These are phyloP conservation scores for Fusarium dlaminii DNA, from an alignment of 2,329 filamentous ascomycete genomes.

Conservation along the genomic window DNA sequence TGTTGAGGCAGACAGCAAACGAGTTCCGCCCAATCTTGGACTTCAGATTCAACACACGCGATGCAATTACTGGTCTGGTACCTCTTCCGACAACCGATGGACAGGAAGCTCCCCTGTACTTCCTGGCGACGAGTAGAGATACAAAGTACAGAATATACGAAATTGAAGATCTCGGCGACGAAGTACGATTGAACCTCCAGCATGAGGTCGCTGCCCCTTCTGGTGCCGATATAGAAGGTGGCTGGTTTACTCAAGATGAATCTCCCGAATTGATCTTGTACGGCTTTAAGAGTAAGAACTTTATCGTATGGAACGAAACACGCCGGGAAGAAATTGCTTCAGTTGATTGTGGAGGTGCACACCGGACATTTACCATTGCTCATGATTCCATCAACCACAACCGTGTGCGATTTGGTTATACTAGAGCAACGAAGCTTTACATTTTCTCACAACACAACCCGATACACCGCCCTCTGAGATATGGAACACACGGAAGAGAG, in stretches of 20 bases:
- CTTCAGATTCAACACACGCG: slow-evolving; percentile 55
- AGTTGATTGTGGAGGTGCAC: slow-evolving; percentile 85
- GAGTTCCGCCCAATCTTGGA: slow-evolving; percentile 46
- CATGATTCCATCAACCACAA: slow-evolving; percentile 46
- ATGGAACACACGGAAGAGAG: slow-evolving; percentile 86
- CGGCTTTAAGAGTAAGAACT: slow-evolving; percentile 82
- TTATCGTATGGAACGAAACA: slow-evolving; percentile 84
- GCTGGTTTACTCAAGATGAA: slow-evolving; percentile 61
- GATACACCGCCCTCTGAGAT: slow-evolving; percentile 62
- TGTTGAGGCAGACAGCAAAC: slow-evolving; percentile 41
- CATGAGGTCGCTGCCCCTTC: slow-evolving; percentile 77
- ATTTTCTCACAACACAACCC: slow-evolving; percentile 56
- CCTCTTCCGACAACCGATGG: slow-evolving; percentile 50
- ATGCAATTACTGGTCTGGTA: slow-evolving; percentile 76
- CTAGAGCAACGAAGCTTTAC: slow-evolving; percentile 68
- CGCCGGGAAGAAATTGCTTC: slow-evolving; percentile 73
- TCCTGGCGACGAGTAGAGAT: slow-evolving; percentile 81
- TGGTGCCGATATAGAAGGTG: slow-evolving; percentile 79
- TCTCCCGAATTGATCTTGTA: slow-evolving; percentile 72
- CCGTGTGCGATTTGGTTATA: slow-evolving; percentile 73
- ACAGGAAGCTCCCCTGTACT: slow-evolving; percentile 48
- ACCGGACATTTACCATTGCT: slow-evolving; percentile 74
- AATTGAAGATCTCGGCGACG: slow-evolving; percentile 40
- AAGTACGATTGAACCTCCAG: slow-evolving; percentile 56
- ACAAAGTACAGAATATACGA: slow-evolving; percentile 76